Conservation (phyloP, 2,329 filamentous ascomycete species). For the Lachnellula subtilissima region DNA sequence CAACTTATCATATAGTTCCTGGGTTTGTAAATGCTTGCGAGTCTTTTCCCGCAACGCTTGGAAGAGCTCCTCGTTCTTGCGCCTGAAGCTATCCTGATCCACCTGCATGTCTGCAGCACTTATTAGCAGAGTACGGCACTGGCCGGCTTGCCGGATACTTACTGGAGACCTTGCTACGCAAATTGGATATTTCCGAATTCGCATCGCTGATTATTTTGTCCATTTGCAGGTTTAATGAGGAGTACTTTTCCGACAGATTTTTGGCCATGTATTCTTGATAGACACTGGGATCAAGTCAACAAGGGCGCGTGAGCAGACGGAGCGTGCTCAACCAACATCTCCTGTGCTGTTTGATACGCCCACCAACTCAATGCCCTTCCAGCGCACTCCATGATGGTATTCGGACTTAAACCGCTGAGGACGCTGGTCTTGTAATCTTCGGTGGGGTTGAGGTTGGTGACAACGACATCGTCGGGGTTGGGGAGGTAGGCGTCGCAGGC, state of each 20-base stretch:
- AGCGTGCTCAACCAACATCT: slow-evolving; percentile 55
- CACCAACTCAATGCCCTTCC: slow-evolving; percentile 76
- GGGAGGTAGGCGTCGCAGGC: slow-evolving; percentile 66
- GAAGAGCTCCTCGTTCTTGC: slow-evolving; percentile 68
- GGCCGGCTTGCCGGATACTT: slow-evolving; percentile 20
- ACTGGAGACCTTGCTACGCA: slow-evolving; percentile 64
- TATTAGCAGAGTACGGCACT: slow-evolving; percentile 8
- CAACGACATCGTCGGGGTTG: slow-evolving; percentile 70
- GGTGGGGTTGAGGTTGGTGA: slow-evolving; percentile 67
- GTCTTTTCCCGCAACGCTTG: slow-evolving; percentile 66
- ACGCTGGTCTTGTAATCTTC: slow-evolving; percentile 90
- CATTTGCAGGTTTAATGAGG: slow-evolving; percentile 57
- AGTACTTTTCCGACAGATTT: slow-evolving; percentile 67
- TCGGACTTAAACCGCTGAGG: slow-evolving; percentile 76
- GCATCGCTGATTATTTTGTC: slow-evolving; percentile 72
- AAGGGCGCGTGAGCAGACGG: slow-evolving; percentile 16
- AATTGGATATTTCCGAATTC: slow-evolving; percentile 62
- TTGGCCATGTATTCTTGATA: slow-evolving; percentile 75
- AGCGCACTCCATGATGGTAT: slow-evolving; percentile 80
- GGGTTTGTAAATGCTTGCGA: slow-evolving; percentile 62
- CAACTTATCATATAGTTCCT: slow-evolving; percentile 58
- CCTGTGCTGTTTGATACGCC: slow-evolving; percentile 79
- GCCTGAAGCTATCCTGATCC: slow-evolving; percentile 58
- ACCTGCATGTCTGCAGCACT: slow-evolving; percentile 45
- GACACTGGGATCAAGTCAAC: slow-evolving; percentile 43